Base-by-base conservation (phyloP, 805 yeast species). In the Candida peoriensis region DNA sequence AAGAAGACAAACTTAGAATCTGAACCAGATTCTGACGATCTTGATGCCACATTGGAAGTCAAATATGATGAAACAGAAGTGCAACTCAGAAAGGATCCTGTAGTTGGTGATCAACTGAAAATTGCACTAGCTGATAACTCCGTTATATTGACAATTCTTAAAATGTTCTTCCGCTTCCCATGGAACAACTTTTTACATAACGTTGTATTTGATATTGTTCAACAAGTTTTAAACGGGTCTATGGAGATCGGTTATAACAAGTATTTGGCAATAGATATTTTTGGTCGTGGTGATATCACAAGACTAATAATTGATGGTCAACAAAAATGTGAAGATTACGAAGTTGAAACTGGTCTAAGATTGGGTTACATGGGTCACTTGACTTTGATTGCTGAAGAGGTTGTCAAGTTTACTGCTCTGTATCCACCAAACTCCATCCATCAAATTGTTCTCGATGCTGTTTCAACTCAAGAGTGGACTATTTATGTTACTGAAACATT, bases 111-210 rank as follows among this genome's bases (percentile, higher is more conserved):
- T 56, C 71, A 68, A 44, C 75, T 89, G 52, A 93, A 93, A 58
- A 83, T 87, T 32, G 79, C 85, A 36, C 64, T 93, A 16, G 74
- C 78, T 39, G 96, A 93, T 52, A 78, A 76, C 56, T 70, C 72
- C 23, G 76, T 87, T 39, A 68, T 89, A 21, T 63, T 75, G 15
- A 72, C 76, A 16, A 78, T 89, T n/a, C 61, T 88, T 18, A 61
- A 71, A 19, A 77, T 83, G 70, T 86, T 93, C 52, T 79, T 89
- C 58, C 65, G 72, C 41, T 87, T 80, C 58, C 96, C 97, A 6
- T 93, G 97, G 97, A 93, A 93, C 58, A 93, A 93, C 55, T 93
- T 93, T 54, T 73, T 93, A 67, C 98, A 93, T 60, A 93, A 90
- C 53, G 98, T 93, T 38, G 96, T 93, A 8, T 93, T 90, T 67